These are phyloP conservation scores for Cladorrhinum sp. DNA, from an alignment of 2,329 filamentous ascomycete genomes.

Conservation along the genomic window DNA sequence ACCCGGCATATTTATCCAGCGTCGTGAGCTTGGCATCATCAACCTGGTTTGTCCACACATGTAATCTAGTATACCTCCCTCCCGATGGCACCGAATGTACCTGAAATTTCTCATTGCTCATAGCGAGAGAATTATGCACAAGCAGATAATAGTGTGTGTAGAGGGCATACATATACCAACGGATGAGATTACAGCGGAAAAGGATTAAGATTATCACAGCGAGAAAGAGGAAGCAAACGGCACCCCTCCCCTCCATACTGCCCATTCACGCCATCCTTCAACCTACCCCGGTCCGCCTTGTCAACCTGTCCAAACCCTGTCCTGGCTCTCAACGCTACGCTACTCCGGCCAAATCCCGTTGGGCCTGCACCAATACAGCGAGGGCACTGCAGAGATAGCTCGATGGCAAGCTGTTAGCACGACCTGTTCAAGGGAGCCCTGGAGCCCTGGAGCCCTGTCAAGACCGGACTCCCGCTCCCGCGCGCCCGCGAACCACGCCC, in stretches of 20 bases:
- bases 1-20: slow-evolving; percentile 25
- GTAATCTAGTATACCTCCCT: not conserved
- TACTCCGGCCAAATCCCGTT: not conserved
- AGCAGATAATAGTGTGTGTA: slow-evolving; percentile 6
- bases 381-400: not conserved
- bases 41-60: slow-evolving; percentile 1
- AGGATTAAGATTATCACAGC: not conserved
- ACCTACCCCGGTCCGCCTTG: slow-evolving; percentile 6
- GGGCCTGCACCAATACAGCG: not conserved
- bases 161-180: not conserved
- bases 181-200: not conserved
- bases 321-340: slow-evolving; percentile 2
- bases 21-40: slow-evolving; percentile 16
- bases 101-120: too few species aligned
- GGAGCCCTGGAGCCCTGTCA: slow-evolving; percentile 6
- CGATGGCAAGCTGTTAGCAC: not conserved
- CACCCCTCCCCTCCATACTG: not conserved
- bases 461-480: slow-evolving; percentile 8
- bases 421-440: not conserved
- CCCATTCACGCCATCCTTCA: not conserved
- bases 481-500: slow-evolving; percentile 7
- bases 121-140: too few species aligned
- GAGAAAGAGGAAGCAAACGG: not conserved
- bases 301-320: slow-evolving; percentile 3
- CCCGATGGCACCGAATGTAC: not conserved